Evolutionary conservation across 768 basidiomycete species (phyloP).

Genomic region (Scleroderma citrinum): DNA sequence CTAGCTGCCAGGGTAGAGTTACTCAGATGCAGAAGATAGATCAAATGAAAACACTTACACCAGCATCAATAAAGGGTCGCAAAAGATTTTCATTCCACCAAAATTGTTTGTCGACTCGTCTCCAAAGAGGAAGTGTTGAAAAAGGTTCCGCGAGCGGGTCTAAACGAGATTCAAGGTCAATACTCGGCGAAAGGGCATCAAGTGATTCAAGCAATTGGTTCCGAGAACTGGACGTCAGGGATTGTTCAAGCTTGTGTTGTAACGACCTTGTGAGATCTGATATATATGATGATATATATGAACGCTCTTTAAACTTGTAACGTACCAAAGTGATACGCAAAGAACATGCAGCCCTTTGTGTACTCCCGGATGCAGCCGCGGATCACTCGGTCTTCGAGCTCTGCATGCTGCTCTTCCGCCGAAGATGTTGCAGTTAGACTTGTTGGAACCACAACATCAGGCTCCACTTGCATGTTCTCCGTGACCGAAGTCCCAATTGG

Average conservation of each 20-base stretch:
- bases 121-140: conserved; percentile 81
- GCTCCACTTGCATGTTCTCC: conserved; percentile 40
- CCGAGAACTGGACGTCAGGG: conserved; percentile 51
- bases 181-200: conserved; percentile 40
- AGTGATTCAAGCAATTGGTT: conserved; percentile 57
- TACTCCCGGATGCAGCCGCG: conserved; percentile 74
- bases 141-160: conserved; percentile 66
- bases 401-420: conserved; percentile 59
- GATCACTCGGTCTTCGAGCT: conserved; percentile 80
- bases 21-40: background rate
- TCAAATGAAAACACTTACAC: conserved; percentile 43
- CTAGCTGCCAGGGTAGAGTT: conserved; percentile 42
- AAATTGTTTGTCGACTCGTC: conserved; percentile 81
- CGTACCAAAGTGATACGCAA: conserved; percentile 79
- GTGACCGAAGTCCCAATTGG: conserved; percentile 33
- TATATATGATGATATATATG: background rate
- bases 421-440: conserved; percentile 59
- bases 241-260: conserved; percentile 71
- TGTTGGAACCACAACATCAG: conserved; percentile 47
- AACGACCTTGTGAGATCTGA: conserved; percentile 79
- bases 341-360: conserved; percentile 85
- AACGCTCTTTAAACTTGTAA: background rate
- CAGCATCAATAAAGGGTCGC: conserved; percentile 81
- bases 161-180: conserved; percentile 31
- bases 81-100: conserved; percentile 96